Conservation (phyloP, 441 rosid genomes). For the Populus hybrid region DNA sequence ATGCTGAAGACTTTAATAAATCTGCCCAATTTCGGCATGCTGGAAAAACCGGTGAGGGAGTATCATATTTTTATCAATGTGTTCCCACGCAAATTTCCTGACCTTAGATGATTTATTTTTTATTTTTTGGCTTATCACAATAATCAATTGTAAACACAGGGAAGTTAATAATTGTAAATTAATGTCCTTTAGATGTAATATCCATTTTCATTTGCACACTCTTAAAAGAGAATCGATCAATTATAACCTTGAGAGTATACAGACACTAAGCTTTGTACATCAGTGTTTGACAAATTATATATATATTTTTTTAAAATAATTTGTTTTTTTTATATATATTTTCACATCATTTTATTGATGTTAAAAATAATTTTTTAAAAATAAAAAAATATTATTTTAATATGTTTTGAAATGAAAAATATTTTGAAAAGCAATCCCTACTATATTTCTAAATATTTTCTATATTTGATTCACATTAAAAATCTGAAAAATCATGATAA, state of each 20-base stretch:
- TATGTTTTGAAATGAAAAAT: no score
- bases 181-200: background rate
- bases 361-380: no score
- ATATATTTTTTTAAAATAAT: no score
- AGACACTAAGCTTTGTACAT: background rate
- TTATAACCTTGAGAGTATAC: background rate
- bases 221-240: no score
- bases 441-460: no score
- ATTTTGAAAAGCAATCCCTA: no score
- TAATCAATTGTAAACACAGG: background rate
- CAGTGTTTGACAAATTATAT: no score
- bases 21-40: constrained; percentile 11
- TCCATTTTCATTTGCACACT: background rate
- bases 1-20: constrained; percentile 24
- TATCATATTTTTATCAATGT: background rate
- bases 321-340: no score
- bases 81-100: background rate
- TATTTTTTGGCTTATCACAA: background rate
- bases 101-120: background rate
- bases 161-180: background rate
- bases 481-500: no score
- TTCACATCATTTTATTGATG: no score
- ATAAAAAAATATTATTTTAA: no score
- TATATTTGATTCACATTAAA: no score
- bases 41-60: background rate